Evolutionary conservation across 23 red algal species (phyloP).

Genomic region (Pyropia yezoensis): DNA sequence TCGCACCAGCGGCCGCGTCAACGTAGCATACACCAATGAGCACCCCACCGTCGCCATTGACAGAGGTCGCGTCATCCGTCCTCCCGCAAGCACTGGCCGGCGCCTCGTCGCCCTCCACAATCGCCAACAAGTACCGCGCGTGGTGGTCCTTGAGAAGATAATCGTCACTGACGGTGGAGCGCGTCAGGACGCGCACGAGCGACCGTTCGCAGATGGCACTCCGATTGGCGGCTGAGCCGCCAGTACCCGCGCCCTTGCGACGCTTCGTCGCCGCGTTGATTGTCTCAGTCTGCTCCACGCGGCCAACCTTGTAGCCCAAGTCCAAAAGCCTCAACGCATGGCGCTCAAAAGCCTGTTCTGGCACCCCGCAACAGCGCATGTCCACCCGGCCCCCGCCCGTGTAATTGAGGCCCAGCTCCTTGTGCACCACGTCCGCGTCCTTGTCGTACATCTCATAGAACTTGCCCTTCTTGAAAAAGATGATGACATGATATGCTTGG

Average conservation of each 20-base stretch:
- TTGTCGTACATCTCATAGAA: conserved; percentile 97
- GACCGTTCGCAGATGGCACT: conserved; percentile 67
- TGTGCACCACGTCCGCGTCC: conserved; percentile 88
- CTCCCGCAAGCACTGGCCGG: no score
- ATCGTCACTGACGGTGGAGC: conserved; percentile 67
- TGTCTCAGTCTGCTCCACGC: conserved; percentile 91
- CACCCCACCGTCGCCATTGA: not conserved
- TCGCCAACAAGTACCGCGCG: conserved; percentile 55
- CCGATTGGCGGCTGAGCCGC: conserved; percentile 7
- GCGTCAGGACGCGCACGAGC: conserved; percentile 84
- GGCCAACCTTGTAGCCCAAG: conserved; percentile 78
- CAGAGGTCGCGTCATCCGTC: not conserved
- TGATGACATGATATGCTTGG: conserved; percentile 63
- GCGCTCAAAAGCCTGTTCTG: conserved; percentile 77
- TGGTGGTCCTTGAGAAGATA: conserved; percentile 50
- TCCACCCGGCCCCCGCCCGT: conserved; percentile 83
- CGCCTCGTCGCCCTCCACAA: conserved; percentile 21
- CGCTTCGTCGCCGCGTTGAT: conserved; percentile 65
- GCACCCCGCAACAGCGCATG: conserved; percentile 98
- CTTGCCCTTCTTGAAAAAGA: conserved; percentile 98
- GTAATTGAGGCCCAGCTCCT: conserved; percentile 80
- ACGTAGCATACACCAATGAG: conserved; percentile 74
- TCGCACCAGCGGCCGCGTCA: conserved; percentile 62
- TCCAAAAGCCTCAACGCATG: conserved; percentile 75
- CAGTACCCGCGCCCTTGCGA: conserved; percentile 4